Evolutionary conservation across 2,329 filamentous ascomycete genomes (phyloP), one percentile per base, ranked within the genome.

Genomic region (Talaromyces verruculosus): DNA sequence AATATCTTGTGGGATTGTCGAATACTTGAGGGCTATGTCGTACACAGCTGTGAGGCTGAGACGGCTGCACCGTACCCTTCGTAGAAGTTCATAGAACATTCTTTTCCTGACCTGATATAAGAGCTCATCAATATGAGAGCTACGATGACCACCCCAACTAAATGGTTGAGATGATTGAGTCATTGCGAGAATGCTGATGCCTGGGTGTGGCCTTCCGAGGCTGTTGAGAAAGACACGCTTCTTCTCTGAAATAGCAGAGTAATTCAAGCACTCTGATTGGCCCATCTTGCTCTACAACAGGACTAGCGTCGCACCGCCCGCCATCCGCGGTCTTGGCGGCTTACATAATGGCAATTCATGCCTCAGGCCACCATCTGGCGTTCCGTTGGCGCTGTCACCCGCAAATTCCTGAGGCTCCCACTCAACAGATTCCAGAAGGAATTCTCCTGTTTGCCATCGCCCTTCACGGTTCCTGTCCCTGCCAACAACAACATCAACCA

Each of bases 371-470:
- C 60, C 8, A 61, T 4, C 30, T 37, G n/a, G 17, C 41, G n/a
- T 11, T 13, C 6, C n/a, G 33, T 17, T 37, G 53, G 53, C 53
- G 22, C 17, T 53, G 19, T 53, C 47, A 30, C 47, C 49, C 47
- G 49, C 47, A 41, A 63, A 43, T 35, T 35, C 33, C 33, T 35
- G 10, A 10, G 33, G 33, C 35, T 37, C 35, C 35, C 11, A 13
- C n/a, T 60, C 57, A 60, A 60, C 57, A 15, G 19, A 41, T 39
- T 60, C 57, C 57, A 43, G 53, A 57, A 39, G 30, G 53, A 59
- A 28, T 3, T 39, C 57, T 45, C 39, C 57, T 41, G 19, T 41
- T 25, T 45, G 37, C 57, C 57, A 41, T 60, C 25, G 8, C 8
- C 37, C 28, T n/a, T 28, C 49, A 53, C 43, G 3, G 49, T 19